Evolutionary conservation across 495 filamentous ascomycete genomes (phyloP).

Genomic region (Hyaloscypha finlandica): DNA sequence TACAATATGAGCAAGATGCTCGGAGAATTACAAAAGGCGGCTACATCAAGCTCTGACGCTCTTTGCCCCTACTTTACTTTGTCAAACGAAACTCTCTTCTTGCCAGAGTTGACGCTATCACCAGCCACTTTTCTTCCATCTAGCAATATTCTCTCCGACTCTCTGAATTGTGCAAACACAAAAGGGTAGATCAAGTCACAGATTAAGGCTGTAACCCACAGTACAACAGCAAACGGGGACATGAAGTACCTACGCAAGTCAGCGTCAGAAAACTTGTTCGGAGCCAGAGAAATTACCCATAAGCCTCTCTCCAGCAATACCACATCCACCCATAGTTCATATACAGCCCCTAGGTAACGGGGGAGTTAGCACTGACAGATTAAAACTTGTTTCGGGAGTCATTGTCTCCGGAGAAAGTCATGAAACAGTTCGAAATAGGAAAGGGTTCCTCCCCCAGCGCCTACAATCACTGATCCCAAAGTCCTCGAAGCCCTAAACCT

Average conservation of each 20-base stretch:
- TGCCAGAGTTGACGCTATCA: not conserved
- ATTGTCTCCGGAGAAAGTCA: too few relatives aligned
- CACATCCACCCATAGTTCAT: constrained; percentile 37
- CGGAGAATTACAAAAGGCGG: not conserved
- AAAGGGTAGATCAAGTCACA: constrained; percentile 44
- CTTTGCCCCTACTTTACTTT: not conserved
- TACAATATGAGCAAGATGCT: not conserved
- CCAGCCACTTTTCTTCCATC: constrained; percentile 35
- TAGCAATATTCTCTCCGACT: constrained; percentile 35
- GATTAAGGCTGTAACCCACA: constrained; percentile 36
- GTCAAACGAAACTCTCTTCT: constrained; percentile 1
- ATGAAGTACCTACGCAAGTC: constrained; percentile 34
- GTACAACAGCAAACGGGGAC: constrained; percentile 37
- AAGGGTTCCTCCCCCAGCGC: too few relatives aligned
- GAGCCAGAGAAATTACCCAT: constrained; percentile 22
- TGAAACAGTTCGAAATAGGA: too few relatives aligned
- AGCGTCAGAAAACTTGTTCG: not conserved
- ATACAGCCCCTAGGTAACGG: constrained; percentile 24
- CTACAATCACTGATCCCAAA: constrained; percentile 38
- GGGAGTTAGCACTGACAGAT: too few relatives aligned
- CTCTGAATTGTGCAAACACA: constrained; percentile 37
- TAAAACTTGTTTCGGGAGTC: too few relatives aligned
- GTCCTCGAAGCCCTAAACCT: constrained; percentile 38
- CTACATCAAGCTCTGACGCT: too few relatives aligned
- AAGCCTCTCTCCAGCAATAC: constrained; percentile 45